Percentiles rank a stretch among this genome's conserved stretches.
Evolutionary conservation across 1,139 yeast genomes (phyloP).

Genomic region (Geotrichum aggregatum): DNA sequence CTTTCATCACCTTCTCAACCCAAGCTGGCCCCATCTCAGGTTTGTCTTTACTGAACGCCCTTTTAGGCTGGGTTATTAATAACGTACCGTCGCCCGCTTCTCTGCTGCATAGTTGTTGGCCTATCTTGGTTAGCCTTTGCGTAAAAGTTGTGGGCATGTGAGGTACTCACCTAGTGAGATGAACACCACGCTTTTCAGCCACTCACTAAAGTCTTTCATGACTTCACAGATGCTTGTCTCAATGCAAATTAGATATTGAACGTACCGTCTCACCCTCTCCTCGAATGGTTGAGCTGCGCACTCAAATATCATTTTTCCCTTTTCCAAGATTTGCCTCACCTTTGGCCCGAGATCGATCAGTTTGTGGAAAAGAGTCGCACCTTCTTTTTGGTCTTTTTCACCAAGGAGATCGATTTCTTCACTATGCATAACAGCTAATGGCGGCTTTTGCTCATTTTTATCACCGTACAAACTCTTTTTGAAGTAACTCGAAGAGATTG

Average conservation of each 20-base stretch:
- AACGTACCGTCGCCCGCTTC: slow-evolving; percentile 3
- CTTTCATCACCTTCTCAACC: neutral
- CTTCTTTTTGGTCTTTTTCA: neutral
- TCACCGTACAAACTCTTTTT: neutral
- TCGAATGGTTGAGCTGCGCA: neutral
- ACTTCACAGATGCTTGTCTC: slow-evolving; percentile 3
- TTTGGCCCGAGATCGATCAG: slow-evolving; percentile 9
- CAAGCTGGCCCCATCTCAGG: neutral
- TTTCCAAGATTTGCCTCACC: neutral
- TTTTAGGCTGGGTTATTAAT: slow-evolving; percentile 3
- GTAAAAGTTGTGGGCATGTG: too few species aligned
- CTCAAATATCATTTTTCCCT: neutral
- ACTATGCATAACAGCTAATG: slow-evolving; percentile 1
- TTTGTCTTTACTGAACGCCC: neutral
- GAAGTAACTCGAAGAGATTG: neutral
- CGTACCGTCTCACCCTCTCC: neutral
- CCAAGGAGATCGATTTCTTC: neutral
- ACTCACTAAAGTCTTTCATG: neutral
- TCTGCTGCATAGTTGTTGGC: slow-evolving; percentile 1
- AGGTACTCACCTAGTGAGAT: neutral
- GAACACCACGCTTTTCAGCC: slow-evolving; percentile 1
- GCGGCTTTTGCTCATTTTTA: neutral
- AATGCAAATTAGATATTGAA: neutral
- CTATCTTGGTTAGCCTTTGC: slow-evolving; percentile 2
- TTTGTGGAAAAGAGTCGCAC: neutral